Base-by-base conservation (phyloP, 176 grass and related monocot species). In the Rhipidocladum racemiflorum region DNA sequence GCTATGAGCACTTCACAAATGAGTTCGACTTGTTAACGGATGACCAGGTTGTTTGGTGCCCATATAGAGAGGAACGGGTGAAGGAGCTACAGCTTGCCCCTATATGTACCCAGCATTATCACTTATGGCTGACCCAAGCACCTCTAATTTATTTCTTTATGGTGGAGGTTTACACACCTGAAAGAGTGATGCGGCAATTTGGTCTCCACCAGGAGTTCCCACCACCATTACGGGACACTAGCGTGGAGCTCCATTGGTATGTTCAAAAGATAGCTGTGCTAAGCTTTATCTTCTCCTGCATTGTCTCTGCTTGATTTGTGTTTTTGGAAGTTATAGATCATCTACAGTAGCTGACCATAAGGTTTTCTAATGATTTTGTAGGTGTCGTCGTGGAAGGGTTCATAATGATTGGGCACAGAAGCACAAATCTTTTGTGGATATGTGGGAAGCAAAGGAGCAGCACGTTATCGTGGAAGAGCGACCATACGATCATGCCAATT, bases 1-100 rank as follows among this genome's bases (percentile, higher is more conserved):
- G 84, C 32, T 85, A 85, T 55, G 84, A 85, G 84, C 84, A 85
- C 75, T 85, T 85, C 44, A 85, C 75, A 18, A 85, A 85, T 85
- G 75, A 85, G 51, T 85, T 85, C 3, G 84, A 85, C 66, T 65
- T 85, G 46, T 53, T 85, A 79, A 85, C 67, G 0, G 84, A 79
- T 54, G 84, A 85, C 67, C 84, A 85, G 34, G 67, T 85, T 79
- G 84, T 85, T 30, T 85, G 84, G 84, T 79, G 84, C 44, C 75
- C 75, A 72, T 85, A 85, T 43, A 79, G 67, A 30, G 55, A 79
- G 10, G 84, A 85, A 48, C 10, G 75, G 24, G 66, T 85, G 54
- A 70, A 85, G 43, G 18, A 53, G 63, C 66, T 85, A 42, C n/a
- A 79, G 57, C 84, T 85, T 42, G 84, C 84, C 27, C 84, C 84